A percentile compares a stretch with the other conserved stretches of the same genome.
These are phyloP conservation scores for Phytophthora macrochlamydospora DNA, from an alignment of 352 stramenopile genomes.

Conservation along the genomic window DNA sequence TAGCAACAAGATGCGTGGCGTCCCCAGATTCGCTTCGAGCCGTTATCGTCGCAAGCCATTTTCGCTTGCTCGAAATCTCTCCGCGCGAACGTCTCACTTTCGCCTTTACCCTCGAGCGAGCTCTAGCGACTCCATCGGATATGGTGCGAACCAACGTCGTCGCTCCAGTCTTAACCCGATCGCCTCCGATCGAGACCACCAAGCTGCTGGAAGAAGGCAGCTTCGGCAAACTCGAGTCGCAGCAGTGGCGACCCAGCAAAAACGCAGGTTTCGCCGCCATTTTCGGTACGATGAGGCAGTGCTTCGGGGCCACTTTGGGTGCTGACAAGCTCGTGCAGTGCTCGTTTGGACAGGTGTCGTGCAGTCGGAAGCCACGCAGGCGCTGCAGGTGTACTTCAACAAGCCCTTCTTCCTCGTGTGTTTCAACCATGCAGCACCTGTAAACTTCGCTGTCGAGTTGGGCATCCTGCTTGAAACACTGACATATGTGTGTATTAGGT, in stretches of 20 bases:
- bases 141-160: slow-evolving; percentile 30
- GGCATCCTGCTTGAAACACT: background rate
- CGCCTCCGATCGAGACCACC: slow-evolving; percentile 22
- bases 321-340: background rate
- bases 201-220: slow-evolving; percentile 23
- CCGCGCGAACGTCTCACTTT: slow-evolving; percentile 14
- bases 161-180: slow-evolving; percentile 9
- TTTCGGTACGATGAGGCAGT: slow-evolving; percentile 15
- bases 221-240: slow-evolving; percentile 19
- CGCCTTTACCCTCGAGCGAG: slow-evolving; percentile 1
- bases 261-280: slow-evolving; percentile 28
- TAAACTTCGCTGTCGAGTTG: slow-evolving; percentile 4
- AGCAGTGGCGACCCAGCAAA: slow-evolving; percentile 23
- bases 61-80: background rate
- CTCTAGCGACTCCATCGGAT: background rate
- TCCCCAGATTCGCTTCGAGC: background rate
- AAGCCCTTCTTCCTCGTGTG: slow-evolving; percentile 64
- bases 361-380: slow-evolving; percentile 12
- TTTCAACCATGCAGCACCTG: slow-evolving; percentile 55
- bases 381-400: slow-evolving; percentile 26
- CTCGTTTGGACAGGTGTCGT: slow-evolving; percentile 15
- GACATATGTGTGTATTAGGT: slow-evolving; percentile 19
- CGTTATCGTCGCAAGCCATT: slow-evolving; percentile 1
- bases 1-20: background rate
- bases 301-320: background rate